Conservation (phyloP, 2,329 filamentous ascomycete species). For the Colletotrichum zoysiae region DNA sequence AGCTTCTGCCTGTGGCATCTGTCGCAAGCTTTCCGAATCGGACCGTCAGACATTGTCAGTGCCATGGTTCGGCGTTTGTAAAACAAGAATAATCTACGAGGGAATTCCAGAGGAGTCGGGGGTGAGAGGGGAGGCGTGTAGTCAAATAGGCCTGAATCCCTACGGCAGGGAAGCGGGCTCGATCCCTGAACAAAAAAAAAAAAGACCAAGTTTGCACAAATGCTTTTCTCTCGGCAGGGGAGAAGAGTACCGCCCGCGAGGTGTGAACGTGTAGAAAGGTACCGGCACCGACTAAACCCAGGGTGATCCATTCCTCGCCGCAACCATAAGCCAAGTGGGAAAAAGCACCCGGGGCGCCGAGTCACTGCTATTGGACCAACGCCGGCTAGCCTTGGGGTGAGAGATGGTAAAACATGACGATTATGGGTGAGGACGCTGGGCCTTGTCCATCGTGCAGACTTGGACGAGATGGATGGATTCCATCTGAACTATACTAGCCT, state of each 20-base stretch:
- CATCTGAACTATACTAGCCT: constrained; percentile 29
- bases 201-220: constrained; percentile 26
- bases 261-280: constrained; percentile 7
- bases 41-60: constrained; percentile 53
- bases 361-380: constrained; percentile 28
- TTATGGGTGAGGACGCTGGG: constrained; percentile 25
- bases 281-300: constrained; percentile 20
- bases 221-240: constrained; percentile 20
- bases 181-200: constrained; percentile 32
- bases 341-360: constrained; percentile 27
- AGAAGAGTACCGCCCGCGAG: constrained; percentile 21
- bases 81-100: constrained; percentile 40
- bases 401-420: constrained; percentile 39
- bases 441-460: constrained; percentile 15
- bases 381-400: constrained; percentile 27
- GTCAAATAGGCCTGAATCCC: constrained; percentile 38
- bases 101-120: constrained; percentile 40
- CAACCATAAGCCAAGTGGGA: constrained; percentile 23
- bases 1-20: constrained; percentile 62
- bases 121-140: constrained; percentile 37
- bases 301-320: constrained; percentile 39
- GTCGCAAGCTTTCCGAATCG: constrained; percentile 60
- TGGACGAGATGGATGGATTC: constrained; percentile 2
- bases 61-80: constrained; percentile 44
- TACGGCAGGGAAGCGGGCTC: constrained; percentile 22